Percentiles rank a stretch among this genome's conserved stretches.
phyloP scores from a whole-genome alignment of 2,329 filamentous ascomycete species.

The Coniochaeta sp. region DNA sequence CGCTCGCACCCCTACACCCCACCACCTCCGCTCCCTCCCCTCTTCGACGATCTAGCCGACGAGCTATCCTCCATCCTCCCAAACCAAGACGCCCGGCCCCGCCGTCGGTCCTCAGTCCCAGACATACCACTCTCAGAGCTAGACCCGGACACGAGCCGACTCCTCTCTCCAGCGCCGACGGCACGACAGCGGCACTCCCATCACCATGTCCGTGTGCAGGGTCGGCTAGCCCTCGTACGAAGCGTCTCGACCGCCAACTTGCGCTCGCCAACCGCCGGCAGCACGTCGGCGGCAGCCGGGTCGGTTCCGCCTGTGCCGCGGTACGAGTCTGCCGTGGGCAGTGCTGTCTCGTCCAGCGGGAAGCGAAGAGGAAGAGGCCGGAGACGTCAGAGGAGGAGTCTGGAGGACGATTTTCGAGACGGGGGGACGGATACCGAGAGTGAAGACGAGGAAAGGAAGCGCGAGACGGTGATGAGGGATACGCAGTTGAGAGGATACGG shows the following conservation, averaged over 20 bases:
- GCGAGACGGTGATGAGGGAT: slow-evolving; percentile 19
- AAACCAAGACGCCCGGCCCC: slow-evolving; percentile 9
- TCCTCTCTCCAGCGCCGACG: slow-evolving; percentile 14
- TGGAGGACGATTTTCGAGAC: slow-evolving; percentile 11
- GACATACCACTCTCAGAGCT: slow-evolving; percentile 15
- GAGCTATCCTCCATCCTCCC: slow-evolving; percentile 14
- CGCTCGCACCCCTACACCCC: slow-evolving; percentile 19
- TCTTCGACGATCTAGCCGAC: slow-evolving; percentile 13
- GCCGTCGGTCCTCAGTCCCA: slow-evolving; percentile 7
- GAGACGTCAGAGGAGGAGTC: slow-evolving; percentile 8
- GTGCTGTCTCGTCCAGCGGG: not conserved
- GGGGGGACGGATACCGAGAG: slow-evolving; percentile 9
- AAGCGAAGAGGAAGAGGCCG: not conserved
- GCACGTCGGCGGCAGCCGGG: too few relatives aligned
- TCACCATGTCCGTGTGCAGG: slow-evolving; percentile 29
- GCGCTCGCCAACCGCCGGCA: not conserved
- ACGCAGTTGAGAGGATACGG: slow-evolving; percentile 27
- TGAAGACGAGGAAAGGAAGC: slow-evolving; percentile 11
- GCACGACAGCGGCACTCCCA: slow-evolving; percentile 3
- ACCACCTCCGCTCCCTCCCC: slow-evolving; percentile 17
- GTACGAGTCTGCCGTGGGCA: slow-evolving; percentile 13
- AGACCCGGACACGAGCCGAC: slow-evolving; percentile 21
- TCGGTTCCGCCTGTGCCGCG: not conserved
- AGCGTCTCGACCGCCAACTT: slow-evolving; percentile 25
- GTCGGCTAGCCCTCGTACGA: slow-evolving; percentile 24